Base-by-base conservation (phyloP, 345 rosid genomes). In the Garcia nutans region DNA sequence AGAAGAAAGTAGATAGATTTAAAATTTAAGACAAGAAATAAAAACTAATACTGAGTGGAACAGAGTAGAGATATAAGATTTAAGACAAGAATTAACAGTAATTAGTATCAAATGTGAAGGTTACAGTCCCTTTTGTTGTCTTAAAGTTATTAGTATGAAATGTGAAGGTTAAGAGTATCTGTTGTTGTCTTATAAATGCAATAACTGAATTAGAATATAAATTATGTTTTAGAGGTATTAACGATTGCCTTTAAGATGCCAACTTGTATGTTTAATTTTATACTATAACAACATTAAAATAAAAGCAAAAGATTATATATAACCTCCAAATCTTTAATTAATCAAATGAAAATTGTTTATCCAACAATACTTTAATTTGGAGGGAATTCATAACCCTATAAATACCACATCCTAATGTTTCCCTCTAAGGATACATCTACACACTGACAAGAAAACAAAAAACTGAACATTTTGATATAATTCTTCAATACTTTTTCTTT, bases 311-410 rank as follows among this genome's bases (percentile, higher is more conserved):
- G 63, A 69, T 76, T 50, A 8, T 31, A 8, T 22, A 69, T 76
- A 76, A 76, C 79, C 69, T n/a, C 61, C 79, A 13, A 45, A 76
- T 60, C 68, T 44, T 1, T 52, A 58, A 68, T 60, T 33, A 59
- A 69, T 59, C 41, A 69, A 26, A 44, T 8, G 4, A 19, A 2
- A 45, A 61, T 65, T 26, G 54, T 54, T 52, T 22, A 8, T 5
- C 57, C 58, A 8, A 57, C 23, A 10, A 16, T 17, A 37, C 7
- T 54, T 50, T 28, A 52, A 52, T 19, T 33, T 50, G 26, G 67
- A 49, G 45, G 58, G 15, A 28, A 73, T 49, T 19, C 41, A 5
- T 63, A 0, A 73, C 19, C 57, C 68, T 73, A 73, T 73, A 73
- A 73, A 73, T 49, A 57, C 17, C 68, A 4, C 7, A 37, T 37